Evolutionary conservation across 2,329 filamentous ascomycete genomes (phyloP).

Genomic region (Alternaria panax): DNA sequence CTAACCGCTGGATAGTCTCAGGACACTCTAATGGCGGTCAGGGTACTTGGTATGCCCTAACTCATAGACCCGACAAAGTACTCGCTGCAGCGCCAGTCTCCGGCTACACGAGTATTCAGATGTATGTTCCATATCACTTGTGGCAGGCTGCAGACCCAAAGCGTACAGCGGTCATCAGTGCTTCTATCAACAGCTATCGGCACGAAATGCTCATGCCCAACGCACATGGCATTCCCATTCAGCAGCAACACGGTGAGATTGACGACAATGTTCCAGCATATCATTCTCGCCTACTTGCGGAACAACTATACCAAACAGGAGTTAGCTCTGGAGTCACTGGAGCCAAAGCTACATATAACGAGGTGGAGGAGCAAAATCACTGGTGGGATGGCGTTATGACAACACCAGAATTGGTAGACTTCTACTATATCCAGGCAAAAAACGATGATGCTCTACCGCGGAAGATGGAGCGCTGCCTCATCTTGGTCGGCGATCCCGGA

Average conservation of each 20-base stretch:
- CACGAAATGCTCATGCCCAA: constrained; percentile 64
- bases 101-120: constrained; percentile 65
- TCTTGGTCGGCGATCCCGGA: constrained; percentile 61
- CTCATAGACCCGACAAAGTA: constrained; percentile 64
- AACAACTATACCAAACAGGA: constrained; percentile 50
- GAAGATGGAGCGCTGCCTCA: constrained; percentile 51
- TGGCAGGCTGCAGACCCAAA: constrained; percentile 64
- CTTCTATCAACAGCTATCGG: constrained; percentile 60
- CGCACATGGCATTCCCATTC: constrained; percentile 59
- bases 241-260: constrained; percentile 63
- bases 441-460: constrained; percentile 27
- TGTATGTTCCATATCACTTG: constrained; percentile 65
- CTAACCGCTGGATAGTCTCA: constrained; percentile 59
- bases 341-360: constrained; percentile 56
- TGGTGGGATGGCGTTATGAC: constrained; percentile 58
- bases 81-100: constrained; percentile 65
- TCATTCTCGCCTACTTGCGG: constrained; percentile 63
- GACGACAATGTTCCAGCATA: constrained; percentile 68
- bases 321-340: constrained; percentile 39
- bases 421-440: constrained; percentile 54
- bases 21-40: constrained; percentile 70
- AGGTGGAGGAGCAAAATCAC: constrained; percentile 48
- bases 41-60: constrained; percentile 64
- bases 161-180: constrained; percentile 57
- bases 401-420: constrained; percentile 56